These are phyloP conservation scores for Hericium alpestre DNA, from an alignment of 768 basidiomycete genomes.

Conservation along the genomic window DNA sequence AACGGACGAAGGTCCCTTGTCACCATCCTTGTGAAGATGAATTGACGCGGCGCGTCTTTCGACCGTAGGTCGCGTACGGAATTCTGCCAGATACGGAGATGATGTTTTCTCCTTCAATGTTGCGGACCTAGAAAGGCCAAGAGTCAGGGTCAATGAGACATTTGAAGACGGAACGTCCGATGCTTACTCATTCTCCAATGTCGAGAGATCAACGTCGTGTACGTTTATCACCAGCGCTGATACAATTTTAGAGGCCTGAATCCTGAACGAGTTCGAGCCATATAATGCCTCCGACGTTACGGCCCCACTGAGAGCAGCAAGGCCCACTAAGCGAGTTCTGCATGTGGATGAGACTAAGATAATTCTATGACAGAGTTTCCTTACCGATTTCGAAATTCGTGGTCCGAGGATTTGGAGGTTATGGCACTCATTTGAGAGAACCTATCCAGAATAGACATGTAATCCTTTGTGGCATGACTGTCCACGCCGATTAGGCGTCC, in stretches of 20 bases:
- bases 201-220: conserved; percentile 46
- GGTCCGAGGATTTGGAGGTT: conserved; percentile 40
- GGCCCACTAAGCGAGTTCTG: conserved; percentile 77
- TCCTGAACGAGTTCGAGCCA: conserved; percentile 57
- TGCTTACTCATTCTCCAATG: conserved; percentile 61
- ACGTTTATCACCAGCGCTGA: conserved; percentile 62
- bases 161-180: not conserved
- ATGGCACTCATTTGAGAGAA: conserved; percentile 55
- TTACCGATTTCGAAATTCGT: conserved; percentile 68
- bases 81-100: conserved; percentile 77
- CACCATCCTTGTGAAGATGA: conserved; percentile 80
- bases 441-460: conserved; percentile 52
- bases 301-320: conserved; percentile 73
- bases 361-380: conserved; percentile 1
- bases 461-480: conserved; percentile 53
- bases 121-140: conserved; percentile 33
- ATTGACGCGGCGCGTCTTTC: conserved; percentile 85
- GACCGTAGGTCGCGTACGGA: conserved; percentile 64
- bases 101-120: conserved; percentile 58
- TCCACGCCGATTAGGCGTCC: conserved; percentile 77
- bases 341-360: not conserved
- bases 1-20: conserved; percentile 62
- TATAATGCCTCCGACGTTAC: conserved; percentile 80
- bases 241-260: conserved; percentile 62
- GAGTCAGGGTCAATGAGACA: conserved; percentile 10